Conservation (phyloP, 768 basidiomycete species). For the Tricholoma furcatifolium region DNA sequence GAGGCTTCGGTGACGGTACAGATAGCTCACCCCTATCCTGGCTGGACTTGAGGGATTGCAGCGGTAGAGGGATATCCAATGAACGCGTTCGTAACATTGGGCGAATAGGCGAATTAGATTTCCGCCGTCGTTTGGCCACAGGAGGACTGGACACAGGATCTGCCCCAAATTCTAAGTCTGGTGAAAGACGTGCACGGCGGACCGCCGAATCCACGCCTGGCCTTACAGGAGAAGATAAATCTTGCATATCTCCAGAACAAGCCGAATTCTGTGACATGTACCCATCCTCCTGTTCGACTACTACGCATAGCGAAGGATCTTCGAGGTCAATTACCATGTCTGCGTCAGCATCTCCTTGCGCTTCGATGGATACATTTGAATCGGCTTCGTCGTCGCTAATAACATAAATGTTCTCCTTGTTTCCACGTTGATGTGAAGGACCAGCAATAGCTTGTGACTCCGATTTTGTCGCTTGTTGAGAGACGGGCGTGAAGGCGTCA, state of each 20-base stretch:
- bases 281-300: slow-evolving; percentile 74
- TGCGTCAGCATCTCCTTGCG: slow-evolving; percentile 35
- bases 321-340: slow-evolving; percentile 39
- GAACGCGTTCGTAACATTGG: slow-evolving; percentile 13
- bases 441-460: slow-evolving; percentile 23
- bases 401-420: slow-evolving; percentile 45
- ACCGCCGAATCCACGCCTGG: slow-evolving; percentile 18
- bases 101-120: slow-evolving; percentile 4
- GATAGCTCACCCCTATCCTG: neutral
- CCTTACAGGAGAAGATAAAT: slow-evolving; percentile 63
- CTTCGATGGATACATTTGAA: slow-evolving; percentile 33
- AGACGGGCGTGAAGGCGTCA: slow-evolving; percentile 6
- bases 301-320: slow-evolving; percentile 39
- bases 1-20: neutral
- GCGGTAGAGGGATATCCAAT: slow-evolving; percentile 12
- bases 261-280: slow-evolving; percentile 74
- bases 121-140: slow-evolving; percentile 10
- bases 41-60: neutral
- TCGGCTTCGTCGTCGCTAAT: slow-evolving; percentile 28
- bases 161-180: slow-evolving; percentile 47
- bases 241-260: slow-evolving; percentile 54
- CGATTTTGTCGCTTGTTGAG: slow-evolving; percentile 8
- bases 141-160: slow-evolving; percentile 54
- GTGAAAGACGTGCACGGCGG: slow-evolving; percentile 16
- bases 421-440: slow-evolving; percentile 30